phyloP scores from a whole-genome alignment of 441 rosid species.

The Brassica hybrid region DNA sequence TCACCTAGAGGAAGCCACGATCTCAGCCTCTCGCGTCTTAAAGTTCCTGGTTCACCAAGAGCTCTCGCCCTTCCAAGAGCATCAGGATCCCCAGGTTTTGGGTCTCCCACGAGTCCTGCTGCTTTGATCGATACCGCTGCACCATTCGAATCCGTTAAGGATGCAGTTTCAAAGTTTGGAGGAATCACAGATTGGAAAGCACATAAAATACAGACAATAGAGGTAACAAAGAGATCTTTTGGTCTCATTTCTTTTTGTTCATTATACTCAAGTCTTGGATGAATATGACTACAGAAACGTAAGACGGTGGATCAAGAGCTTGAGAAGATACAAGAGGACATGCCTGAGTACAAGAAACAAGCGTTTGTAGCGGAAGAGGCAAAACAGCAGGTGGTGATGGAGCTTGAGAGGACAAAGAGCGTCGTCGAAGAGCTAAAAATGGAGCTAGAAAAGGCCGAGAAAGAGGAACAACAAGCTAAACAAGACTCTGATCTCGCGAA shows the following conservation, averaged over 20 bases:
- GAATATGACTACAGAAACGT: slow-evolving; percentile 51
- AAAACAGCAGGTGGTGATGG: not conserved
- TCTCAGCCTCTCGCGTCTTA: slow-evolving; percentile 12
- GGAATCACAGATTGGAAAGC: slow-evolving; percentile 8
- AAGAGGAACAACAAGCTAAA: slow-evolving; percentile 87
- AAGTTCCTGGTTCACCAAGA: slow-evolving; percentile 43
- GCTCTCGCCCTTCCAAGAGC: slow-evolving; percentile 33
- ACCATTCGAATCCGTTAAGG: not conserved
- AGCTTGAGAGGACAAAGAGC: slow-evolving; percentile 70
- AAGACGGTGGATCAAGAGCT: slow-evolving; percentile 76
- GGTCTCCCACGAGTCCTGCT: slow-evolving; percentile 42
- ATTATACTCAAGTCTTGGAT: not conserved
- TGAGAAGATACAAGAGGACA: slow-evolving; percentile 69
- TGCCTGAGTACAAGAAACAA: slow-evolving; percentile 54
- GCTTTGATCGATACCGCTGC: slow-evolving; percentile 44
- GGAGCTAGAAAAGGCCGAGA: slow-evolving; percentile 76
- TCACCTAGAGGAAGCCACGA: slow-evolving; percentile 35
- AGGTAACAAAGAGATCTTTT: not conserved
- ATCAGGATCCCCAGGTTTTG: slow-evolving; percentile 30
- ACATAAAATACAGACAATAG: not conserved
- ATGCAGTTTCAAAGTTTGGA: not conserved
- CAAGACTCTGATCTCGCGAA: slow-evolving; percentile 82
- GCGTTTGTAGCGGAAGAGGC: not conserved
- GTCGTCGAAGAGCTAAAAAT: slow-evolving; percentile 77
- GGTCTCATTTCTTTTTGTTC: not conserved